Evolutionary conservation across 2,329 filamentous ascomycete species (phyloP), one percentile per base, ranked within the genome.

Genomic region (Pleomassaria siparia): DNA sequence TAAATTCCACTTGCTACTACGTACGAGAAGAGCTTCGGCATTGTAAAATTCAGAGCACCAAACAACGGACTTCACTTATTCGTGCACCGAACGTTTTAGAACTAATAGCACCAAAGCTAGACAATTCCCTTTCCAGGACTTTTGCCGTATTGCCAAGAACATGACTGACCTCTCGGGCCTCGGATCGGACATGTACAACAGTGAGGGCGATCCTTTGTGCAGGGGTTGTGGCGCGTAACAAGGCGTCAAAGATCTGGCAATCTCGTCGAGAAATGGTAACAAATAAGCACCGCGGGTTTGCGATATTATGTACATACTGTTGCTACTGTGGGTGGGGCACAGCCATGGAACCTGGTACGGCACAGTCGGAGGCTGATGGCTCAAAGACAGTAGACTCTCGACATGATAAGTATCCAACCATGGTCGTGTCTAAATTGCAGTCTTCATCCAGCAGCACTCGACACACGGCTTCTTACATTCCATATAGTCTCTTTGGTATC

Each of bases 211-310:
- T 30, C 29, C 29, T 30, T 5, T 13, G 13, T 30, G 29, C 29
- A 30, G 29, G 32, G 32, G 15, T 18, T 5, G 8, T 13, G 32
- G 32, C 32, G 32, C 32, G n/a, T 35, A 35, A 18, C 32, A 35
- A 20, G 32, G 20, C 15, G 32, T 18, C 32, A 16, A 18, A 18
- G 32, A 18, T 35, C n/a, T 16, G n/a, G n/a, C n/a, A n/a, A n/a
- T n/a, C n/a, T n/a, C n/a, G n/a, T n/a, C n/a, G n/a, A n/a, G n/a
- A n/a, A n/a, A n/a, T n/a, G n/a, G n/a, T n/a, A n/a, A n/a, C 32
- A 35, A 35, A 35, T 35, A 35, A 35, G 32, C 32, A 7, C 32
- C 32, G 32, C 32, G 15, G 32, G 32, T 35, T 35, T 35, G 32
- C 32, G 32, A 35, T 35, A 35, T 35, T 35, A n/a, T n/a, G n/a